Conservation (phyloP, 176 grass and related monocot species). For the Bonia amplexicaulis region DNA sequence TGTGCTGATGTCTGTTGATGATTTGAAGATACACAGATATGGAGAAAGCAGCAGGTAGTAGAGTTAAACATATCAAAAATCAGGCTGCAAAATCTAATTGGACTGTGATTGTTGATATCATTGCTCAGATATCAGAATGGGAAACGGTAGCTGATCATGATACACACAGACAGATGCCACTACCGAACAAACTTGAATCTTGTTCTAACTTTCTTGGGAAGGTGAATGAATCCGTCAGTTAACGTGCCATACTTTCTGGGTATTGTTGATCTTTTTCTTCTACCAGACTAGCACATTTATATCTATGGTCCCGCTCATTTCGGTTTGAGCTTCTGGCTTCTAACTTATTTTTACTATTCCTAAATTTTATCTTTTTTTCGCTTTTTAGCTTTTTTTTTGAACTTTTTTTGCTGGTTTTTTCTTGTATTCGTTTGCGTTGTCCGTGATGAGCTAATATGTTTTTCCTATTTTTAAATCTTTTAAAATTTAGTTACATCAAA, state of each 20-base stretch:
- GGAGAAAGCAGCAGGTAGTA: not conserved
- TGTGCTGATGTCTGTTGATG: not conserved
- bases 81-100: not conserved
- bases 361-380: too few relatives aligned
- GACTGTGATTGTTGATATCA: not conserved
- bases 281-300: not conserved
- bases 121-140: not conserved
- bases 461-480: too few relatives aligned
- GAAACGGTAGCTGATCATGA: not conserved
- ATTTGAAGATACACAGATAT: not conserved
- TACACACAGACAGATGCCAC: not conserved
- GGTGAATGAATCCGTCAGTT: not conserved
- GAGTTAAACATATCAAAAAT: not conserved
- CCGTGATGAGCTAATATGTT: too few relatives aligned
- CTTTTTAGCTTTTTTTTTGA: too few relatives aligned
- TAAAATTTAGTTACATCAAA: too few relatives aligned
- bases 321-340: too few relatives aligned
- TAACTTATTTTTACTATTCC: too few relatives aligned
- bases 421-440: too few relatives aligned
- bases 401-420: too few relatives aligned
- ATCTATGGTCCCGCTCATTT: too few relatives aligned
- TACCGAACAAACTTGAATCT: not conserved
- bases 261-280: not conserved
- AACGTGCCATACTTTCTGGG: not conserved
- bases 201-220: constrained; percentile 2